Conservation (phyloP, 805 yeast species). For the Candida awuae region DNA sequence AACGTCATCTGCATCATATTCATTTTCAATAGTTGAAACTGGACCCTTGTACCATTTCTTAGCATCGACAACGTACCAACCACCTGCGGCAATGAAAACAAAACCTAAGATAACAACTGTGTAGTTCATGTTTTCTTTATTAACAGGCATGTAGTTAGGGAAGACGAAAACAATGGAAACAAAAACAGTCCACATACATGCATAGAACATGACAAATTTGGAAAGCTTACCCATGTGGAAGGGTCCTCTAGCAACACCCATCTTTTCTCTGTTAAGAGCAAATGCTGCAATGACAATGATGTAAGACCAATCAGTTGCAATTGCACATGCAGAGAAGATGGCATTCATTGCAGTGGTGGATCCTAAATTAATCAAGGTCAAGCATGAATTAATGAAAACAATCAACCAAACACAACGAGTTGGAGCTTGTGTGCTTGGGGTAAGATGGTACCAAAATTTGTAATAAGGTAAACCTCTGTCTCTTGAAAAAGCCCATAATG, state of each 20-base stretch:
- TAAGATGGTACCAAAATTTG: slow-evolving; percentile 34
- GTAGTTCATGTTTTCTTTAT: slow-evolving; percentile 43
- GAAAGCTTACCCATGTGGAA: slow-evolving; percentile 38
- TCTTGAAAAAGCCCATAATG: slow-evolving; percentile 50
- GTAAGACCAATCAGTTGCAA: slow-evolving; percentile 44
- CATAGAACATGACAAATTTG: slow-evolving; percentile 33
- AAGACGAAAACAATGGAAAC: slow-evolving; percentile 42
- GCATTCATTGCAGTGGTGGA: slow-evolving; percentile 43
- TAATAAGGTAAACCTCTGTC: slow-evolving; percentile 46
- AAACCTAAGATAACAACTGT: slow-evolving; percentile 42
- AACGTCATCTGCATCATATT: slow-evolving; percentile 15
- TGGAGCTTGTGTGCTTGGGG: slow-evolving; percentile 35
- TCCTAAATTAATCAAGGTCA: slow-evolving; percentile 37
- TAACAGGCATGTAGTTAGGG: slow-evolving; percentile 42
- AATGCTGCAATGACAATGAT: slow-evolving; percentile 37
- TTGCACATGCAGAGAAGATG: slow-evolving; percentile 45
- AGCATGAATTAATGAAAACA: slow-evolving; percentile 33
- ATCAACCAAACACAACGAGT: slow-evolving; percentile 38
- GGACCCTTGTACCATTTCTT: slow-evolving; percentile 52
- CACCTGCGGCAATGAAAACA: slow-evolving; percentile 30
- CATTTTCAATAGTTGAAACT: slow-evolving; percentile 37
- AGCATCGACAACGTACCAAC: slow-evolving; percentile 43
- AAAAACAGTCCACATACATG: slow-evolving; percentile 40
- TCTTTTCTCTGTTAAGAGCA: slow-evolving; percentile 37
- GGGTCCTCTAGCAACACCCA: slow-evolving; percentile 42